A percentile compares a stretch with the other conserved stretches of the same genome.
Evolutionary conservation across 2,329 filamentous ascomycete species (phyloP).

Genomic region (Cladosporium phlei): DNA sequence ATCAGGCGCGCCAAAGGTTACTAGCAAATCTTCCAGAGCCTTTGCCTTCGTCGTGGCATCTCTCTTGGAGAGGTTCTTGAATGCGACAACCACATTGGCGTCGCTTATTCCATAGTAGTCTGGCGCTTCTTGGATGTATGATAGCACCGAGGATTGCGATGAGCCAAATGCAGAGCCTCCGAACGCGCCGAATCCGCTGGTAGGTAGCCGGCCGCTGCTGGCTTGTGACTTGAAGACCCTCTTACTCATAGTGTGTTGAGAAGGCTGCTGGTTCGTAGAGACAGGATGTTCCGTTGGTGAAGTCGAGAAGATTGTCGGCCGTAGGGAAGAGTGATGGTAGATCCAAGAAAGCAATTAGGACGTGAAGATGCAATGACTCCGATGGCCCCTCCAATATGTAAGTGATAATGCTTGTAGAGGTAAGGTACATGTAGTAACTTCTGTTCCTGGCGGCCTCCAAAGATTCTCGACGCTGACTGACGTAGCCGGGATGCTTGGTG

Average conservation of each 20-base stretch:
- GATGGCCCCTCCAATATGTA: too few relatives aligned
- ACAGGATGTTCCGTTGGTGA: too few relatives aligned
- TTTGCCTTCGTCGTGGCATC: conserved; percentile 88
- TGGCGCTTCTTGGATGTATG: conserved; percentile 81
- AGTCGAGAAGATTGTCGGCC: too few relatives aligned
- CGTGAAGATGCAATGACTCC: too few relatives aligned
- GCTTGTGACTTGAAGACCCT: conserved; percentile 58
- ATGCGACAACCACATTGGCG: conserved; percentile 76
- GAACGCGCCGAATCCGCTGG: conserved; percentile 38
- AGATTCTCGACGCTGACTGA: too few relatives aligned
- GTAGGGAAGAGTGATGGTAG: too few relatives aligned
- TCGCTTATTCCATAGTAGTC: conserved; percentile 74
- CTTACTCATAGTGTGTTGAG: conserved; percentile 56
- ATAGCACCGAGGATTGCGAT: conserved; percentile 59
- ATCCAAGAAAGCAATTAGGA: too few relatives aligned
- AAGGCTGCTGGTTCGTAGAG: background rate
- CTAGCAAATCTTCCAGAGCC: conserved; percentile 77
- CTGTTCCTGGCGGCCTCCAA: too few relatives aligned
- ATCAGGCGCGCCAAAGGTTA: conserved; percentile 56
- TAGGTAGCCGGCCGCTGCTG: conserved; percentile 53
- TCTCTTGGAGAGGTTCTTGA: conserved; percentile 90
- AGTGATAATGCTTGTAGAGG: too few relatives aligned
- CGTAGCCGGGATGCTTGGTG: too few relatives aligned
- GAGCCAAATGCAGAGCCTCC: conserved; percentile 42
- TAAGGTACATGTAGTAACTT: too few relatives aligned